phyloP scores from a whole-genome alignment of 2,329 filamentous ascomycete species.

The Penicillium sp. region DNA sequence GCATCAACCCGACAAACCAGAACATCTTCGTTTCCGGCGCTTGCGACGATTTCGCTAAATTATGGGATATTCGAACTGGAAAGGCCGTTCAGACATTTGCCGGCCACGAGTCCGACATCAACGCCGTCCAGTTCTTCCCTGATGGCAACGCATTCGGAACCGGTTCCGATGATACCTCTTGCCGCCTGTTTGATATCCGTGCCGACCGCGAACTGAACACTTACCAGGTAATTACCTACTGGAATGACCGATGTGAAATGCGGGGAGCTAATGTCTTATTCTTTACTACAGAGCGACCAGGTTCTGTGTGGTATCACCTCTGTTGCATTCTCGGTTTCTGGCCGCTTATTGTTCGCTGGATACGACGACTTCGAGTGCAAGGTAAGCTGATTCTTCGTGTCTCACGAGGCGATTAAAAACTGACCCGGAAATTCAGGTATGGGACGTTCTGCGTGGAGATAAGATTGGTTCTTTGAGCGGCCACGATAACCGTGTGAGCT shows the following conservation, averaged over 20 bases:
- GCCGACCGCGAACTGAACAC: constrained; percentile 79
- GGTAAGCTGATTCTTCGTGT: constrained; percentile 57
- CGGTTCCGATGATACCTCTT: constrained; percentile 95
- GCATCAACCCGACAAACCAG: constrained; percentile 98
- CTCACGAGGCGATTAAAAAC: neutral
- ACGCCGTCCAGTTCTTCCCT: constrained; percentile 99
- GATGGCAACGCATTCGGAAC: constrained; percentile 98
- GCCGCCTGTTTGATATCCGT: constrained; percentile 95
- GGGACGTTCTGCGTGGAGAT: constrained; percentile 95
- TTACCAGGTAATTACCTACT: constrained; percentile 59
- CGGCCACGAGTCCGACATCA: constrained; percentile 98
- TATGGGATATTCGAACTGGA: constrained; percentile 98
- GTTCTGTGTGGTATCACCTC: constrained; percentile 98
- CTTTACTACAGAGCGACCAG: constrained; percentile 74
- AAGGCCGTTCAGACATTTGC: constrained; percentile 99
- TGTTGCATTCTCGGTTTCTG: constrained; percentile 95
- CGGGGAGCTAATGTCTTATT: neutral
- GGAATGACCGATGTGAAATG: constrained; percentile 6
- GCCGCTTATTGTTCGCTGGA: constrained; percentile 89
- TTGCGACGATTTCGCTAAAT: constrained; percentile 96
- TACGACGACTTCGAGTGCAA: constrained; percentile 99
- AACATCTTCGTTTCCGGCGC: constrained; percentile 99
- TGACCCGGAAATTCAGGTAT: constrained; percentile 66
- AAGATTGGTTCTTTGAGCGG: constrained; percentile 96
- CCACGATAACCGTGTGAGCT: constrained; percentile 98